phyloP scores from a whole-genome alignment of 495 filamentous ascomycete species.

The Jackrogersella multiformis region DNA sequence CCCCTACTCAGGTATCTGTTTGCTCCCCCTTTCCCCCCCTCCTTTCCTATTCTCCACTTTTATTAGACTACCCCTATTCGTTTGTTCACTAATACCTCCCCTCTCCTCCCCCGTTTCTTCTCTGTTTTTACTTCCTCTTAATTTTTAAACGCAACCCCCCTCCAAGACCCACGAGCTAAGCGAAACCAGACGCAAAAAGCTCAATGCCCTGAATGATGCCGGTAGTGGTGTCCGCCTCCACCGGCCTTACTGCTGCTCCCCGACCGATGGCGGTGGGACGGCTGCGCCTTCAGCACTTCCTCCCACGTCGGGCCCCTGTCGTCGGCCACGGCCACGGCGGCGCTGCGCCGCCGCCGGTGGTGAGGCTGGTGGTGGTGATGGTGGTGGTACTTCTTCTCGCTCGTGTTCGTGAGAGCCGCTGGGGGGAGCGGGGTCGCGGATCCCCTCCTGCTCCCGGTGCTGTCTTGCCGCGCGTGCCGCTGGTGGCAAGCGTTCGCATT shows the following conservation, averaged over 20 bases:
- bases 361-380: too few relatives aligned
- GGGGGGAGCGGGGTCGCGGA: not conserved
- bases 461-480: not conserved
- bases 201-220: slow-evolving; percentile 19
- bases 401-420: not conserved
- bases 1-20: not conserved
- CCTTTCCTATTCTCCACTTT: not conserved
- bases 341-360: slow-evolving; percentile 7
- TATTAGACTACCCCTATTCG: too few relatives aligned
- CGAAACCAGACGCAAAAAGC: not conserved
- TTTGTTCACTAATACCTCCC: too few relatives aligned
- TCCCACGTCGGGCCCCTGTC: slow-evolving; percentile 44
- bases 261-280: slow-evolving; percentile 11
- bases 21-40: not conserved
- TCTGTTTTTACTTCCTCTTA: not conserved
- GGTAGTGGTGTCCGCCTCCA: slow-evolving; percentile 1
- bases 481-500: not conserved
- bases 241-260: slow-evolving; percentile 9
- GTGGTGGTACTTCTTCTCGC: slow-evolving; percentile 12
- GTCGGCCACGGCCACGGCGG: slow-evolving; percentile 10
- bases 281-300: slow-evolving; percentile 31
- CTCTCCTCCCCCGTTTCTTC: too few relatives aligned
- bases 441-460: not conserved
- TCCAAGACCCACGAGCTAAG: not conserved
- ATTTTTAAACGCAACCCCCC: not conserved